Conservation (phyloP, 768 basidiomycete species). For the Suillus sp. region DNA sequence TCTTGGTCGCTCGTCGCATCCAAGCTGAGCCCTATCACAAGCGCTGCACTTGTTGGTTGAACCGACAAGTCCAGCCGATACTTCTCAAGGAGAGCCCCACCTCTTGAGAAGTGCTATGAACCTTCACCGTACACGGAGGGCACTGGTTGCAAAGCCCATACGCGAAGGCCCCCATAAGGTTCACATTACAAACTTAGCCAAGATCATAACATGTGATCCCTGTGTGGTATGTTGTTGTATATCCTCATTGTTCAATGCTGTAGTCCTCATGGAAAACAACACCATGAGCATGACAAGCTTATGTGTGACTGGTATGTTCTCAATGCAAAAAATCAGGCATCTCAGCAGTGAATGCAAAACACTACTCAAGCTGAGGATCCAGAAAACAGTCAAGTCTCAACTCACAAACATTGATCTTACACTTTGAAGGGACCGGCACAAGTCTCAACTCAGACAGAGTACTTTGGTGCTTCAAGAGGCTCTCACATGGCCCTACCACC, state of each 20-base stretch:
- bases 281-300: not conserved
- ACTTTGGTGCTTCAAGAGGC: constrained; percentile 1
- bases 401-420: not conserved
- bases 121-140: too few relatives aligned
- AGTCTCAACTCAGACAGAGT: not conserved
- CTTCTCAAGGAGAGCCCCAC: too few relatives aligned
- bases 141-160: too few relatives aligned
- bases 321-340: not conserved
- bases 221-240: not conserved
- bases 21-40: too few relatives aligned
- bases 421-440: not conserved
- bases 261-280: not conserved
- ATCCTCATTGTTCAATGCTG: not conserved
- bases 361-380: not conserved
- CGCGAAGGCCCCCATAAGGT: too few relatives aligned
- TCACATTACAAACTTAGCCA: too few relatives aligned
- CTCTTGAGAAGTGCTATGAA: too few relatives aligned
- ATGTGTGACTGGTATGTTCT: not conserved
- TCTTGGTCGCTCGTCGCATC: too few relatives aligned
- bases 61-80: too few relatives aligned
- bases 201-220: too few relatives aligned
- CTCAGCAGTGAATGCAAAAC: not conserved
- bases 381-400: not conserved
- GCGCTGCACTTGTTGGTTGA: too few relatives aligned
- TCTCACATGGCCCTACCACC: not conserved